These are phyloP conservation scores for Penicillium parvum DNA, from an alignment of 495 filamentous ascomycete species.

Conservation along the genomic window DNA sequence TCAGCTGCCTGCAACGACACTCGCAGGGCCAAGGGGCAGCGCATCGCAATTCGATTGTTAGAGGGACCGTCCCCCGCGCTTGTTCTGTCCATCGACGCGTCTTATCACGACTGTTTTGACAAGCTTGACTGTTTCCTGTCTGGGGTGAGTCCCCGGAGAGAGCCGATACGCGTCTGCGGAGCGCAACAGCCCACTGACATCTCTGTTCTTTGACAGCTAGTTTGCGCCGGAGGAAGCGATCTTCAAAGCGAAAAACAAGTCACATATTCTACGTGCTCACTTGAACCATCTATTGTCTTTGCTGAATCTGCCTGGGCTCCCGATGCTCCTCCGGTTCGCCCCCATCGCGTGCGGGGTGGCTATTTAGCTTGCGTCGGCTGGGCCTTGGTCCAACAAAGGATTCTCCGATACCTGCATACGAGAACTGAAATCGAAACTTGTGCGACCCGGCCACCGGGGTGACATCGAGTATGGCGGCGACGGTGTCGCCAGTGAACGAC, in stretches of 20 bases:
- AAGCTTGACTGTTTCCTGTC: conserved; percentile 10
- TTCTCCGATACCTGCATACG: conserved; percentile 3
- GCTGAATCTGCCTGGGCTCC: conserved; percentile 7
- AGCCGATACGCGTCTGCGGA: conserved; percentile 24
- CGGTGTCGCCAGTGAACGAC: conserved; percentile 41
- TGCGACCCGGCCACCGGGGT: conserved; percentile 45
- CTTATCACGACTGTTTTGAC: conserved; percentile 17
- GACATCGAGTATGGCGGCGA: conserved; percentile 47
- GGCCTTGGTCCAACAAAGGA: conserved; percentile 11
- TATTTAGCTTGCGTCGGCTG: conserved; percentile 18
- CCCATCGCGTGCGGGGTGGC: conserved; percentile 31
- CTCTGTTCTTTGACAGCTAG: conserved; percentile 16
- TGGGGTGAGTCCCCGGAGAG: conserved; percentile 21
- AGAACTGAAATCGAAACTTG: conserved; percentile 2
- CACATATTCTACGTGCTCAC: not conserved
- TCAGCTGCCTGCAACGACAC: conserved; percentile 44
- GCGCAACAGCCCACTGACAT: conserved; percentile 17
- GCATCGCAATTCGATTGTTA: conserved; percentile 34
- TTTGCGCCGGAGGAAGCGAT: conserved; percentile 12
- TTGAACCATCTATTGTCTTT: not conserved
- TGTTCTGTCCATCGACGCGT: conserved; percentile 38
- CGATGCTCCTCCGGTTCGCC: conserved; percentile 26
- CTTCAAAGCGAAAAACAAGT: conserved; percentile 1
- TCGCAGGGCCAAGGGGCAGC: conserved; percentile 37
- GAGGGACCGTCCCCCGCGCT: conserved; percentile 22